These are phyloP conservation scores for Coemansia sp. DNA, from an alignment of 192 early-diverging fungal genomes.

Conservation along the genomic window DNA sequence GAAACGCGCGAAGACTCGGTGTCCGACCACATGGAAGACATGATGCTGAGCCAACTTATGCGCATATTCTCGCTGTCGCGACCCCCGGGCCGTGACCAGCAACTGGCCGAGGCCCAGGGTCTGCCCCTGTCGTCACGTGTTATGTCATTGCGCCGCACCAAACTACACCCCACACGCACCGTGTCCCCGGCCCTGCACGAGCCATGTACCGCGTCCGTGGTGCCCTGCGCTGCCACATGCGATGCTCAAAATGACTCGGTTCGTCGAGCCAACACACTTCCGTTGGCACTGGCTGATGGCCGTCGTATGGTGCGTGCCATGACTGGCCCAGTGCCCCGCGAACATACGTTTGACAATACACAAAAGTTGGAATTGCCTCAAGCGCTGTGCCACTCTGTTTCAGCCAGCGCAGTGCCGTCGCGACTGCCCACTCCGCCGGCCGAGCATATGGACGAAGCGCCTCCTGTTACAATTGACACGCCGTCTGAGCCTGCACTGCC, in stretches of 20 bases:
- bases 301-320: constrained; percentile 13
- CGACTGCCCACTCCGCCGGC: background rate
- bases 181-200: background rate
- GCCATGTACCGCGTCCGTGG: too few species aligned
- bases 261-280: constrained; percentile 17
- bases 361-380: background rate
- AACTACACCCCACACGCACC: background rate
- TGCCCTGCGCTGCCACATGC: too few species aligned
- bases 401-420: background rate
- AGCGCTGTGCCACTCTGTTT: background rate
- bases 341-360: background rate
- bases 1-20: background rate
- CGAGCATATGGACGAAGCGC: background rate
- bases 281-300: constrained; percentile 19
- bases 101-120: constrained; percentile 49
- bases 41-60: constrained; percentile 32
- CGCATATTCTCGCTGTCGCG: constrained; percentile 38
- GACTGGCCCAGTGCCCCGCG: background rate
- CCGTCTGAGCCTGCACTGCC: constrained; percentile 17
- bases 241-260: background rate
- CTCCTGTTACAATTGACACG: background rate
- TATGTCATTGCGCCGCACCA: constrained; percentile 4
- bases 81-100: constrained; percentile 28
- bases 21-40: constrained; percentile 7
- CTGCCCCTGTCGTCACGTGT: constrained; percentile 46